These are phyloP conservation scores for Paramecium octaurelia DNA, from an alignment of 73 alveolate genomes.

Conservation along the genomic window DNA sequence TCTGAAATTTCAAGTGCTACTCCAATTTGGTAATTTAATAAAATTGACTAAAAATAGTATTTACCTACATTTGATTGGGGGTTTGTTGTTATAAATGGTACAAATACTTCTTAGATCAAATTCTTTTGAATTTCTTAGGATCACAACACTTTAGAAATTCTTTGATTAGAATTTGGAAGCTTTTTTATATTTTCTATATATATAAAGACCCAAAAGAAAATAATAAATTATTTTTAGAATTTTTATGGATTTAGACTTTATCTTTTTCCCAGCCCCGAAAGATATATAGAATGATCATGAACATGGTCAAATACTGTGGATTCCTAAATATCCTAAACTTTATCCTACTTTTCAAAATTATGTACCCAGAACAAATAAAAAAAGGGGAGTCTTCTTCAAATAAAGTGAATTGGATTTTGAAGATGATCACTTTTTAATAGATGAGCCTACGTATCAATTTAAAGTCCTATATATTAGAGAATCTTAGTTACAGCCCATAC, in stretches of 20 bases:
- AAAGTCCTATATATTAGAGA: background rate
- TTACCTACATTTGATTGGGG: too few species aligned
- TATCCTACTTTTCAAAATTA: background rate
- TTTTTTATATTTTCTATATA: background rate
- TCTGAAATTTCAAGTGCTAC: background rate
- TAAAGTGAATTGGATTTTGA: background rate
- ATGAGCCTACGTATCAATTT: background rate
- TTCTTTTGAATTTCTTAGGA: background rate
- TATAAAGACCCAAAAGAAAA: background rate
- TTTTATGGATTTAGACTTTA: background rate
- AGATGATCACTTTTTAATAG: background rate
- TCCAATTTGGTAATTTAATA: too few species aligned
- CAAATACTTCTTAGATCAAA: too few species aligned
- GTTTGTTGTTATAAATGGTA: too few species aligned
- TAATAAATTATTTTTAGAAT: background rate
- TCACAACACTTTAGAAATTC: background rate
- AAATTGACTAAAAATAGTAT: too few species aligned
- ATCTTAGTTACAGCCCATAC: background rate
- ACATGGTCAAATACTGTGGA: background rate
- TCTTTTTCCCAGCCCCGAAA: conserved; percentile 7
- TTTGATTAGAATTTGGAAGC: background rate
- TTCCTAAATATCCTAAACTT: background rate
- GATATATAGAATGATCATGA: background rate
- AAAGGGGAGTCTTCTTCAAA: background rate
- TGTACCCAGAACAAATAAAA: conserved; percentile 3